Evolutionary conservation across 768 basidiomycete species (phyloP), one percentile per base, ranked within the genome.

Genomic region (Lactarius psammicola): DNA sequence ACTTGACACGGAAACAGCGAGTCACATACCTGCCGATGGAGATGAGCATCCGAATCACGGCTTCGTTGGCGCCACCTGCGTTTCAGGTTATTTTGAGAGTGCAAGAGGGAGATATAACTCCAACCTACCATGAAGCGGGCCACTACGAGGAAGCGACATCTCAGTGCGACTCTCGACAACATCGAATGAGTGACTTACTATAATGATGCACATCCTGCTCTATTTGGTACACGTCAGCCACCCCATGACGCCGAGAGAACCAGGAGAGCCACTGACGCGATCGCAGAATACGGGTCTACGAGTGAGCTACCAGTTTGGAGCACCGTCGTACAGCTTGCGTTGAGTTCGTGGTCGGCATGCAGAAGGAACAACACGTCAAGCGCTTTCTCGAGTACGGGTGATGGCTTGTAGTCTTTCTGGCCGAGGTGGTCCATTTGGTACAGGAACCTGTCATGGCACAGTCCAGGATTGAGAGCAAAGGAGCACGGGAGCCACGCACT

Each of bases 41-140:
- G 51, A 93, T 82, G 49, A 96, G 80, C 95, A 96, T 96, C 17
- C 95, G 87, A 72, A 96, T 94, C 67, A 96, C 94, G 6, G 94
- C 93, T 75, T 96, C 94, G 70, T 94, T 94, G 3, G 94, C 94
- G 59, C 94, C 93, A 69, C 92, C 91, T 83, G 73, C 59, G 36
- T 68, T 10, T 30, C 58, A 26, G 36, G 64, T 17, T 28, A 42
- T 7, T 46, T 62, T 18, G 26, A 36, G 44, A 34, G 11, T 36
- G 30, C 26, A 26, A 13, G 26, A 23, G 38, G 15, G 5, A 13
- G 2, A 30, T 36, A 42, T 15, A 7, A 15, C 28, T 59, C n/a
- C 30, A 11, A 70, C 78, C 18, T 59, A 84, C 87, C 89, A 73
- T 90, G 89, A 40, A 90, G 75, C 20, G 89, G 89, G 20, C 89